Evolutionary conservation across 2,329 filamentous ascomycete genomes (phyloP).

Genomic region (Paraphoma sp.): DNA sequence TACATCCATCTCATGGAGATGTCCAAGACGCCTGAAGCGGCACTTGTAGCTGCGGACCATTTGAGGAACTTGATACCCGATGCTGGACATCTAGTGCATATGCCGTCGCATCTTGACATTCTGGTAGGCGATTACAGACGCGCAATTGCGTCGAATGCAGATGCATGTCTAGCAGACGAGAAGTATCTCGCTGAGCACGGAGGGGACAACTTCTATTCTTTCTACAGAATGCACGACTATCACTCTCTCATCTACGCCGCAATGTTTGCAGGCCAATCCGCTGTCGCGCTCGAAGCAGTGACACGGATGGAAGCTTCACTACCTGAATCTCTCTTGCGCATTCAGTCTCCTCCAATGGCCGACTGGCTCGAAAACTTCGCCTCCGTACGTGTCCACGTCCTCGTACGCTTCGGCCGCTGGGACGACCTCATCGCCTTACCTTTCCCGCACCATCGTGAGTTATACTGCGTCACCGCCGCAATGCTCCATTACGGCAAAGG

Average conservation of each 20-base stretch:
- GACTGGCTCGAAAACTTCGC: constrained; percentile 79
- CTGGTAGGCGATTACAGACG: constrained; percentile 73
- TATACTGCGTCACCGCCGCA: constrained; percentile 75
- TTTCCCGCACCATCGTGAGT: constrained; percentile 62
- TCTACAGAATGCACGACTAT: constrained; percentile 77
- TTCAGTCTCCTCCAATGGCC: constrained; percentile 75
- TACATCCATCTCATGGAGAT: constrained; percentile 84
- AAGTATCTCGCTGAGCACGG: constrained; percentile 67
- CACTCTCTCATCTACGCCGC: constrained; percentile 79
- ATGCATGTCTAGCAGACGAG: constrained; percentile 72
- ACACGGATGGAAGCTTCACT: constrained; percentile 66
- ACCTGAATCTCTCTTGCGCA: constrained; percentile 67
- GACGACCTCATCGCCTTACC: constrained; percentile 65
- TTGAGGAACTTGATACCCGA: constrained; percentile 72
- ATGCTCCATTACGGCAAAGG: constrained; percentile 73
- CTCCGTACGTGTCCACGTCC: constrained; percentile 70
- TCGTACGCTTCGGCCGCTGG: constrained; percentile 78
- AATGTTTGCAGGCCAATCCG: constrained; percentile 75
- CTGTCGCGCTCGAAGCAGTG: constrained; percentile 67
- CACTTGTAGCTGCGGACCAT: constrained; percentile 65
- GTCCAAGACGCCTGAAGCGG: constrained; percentile 70
- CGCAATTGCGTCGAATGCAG: constrained; percentile 70
- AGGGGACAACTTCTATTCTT: constrained; percentile 74
- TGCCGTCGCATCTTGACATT: constrained; percentile 80
- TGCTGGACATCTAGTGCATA: constrained; percentile 74